A percentile compares a stretch with the other conserved stretches of the same genome.
Evolutionary conservation across 2,329 filamentous ascomycete species (phyloP).

Genomic region (Piedraia hortae): DNA sequence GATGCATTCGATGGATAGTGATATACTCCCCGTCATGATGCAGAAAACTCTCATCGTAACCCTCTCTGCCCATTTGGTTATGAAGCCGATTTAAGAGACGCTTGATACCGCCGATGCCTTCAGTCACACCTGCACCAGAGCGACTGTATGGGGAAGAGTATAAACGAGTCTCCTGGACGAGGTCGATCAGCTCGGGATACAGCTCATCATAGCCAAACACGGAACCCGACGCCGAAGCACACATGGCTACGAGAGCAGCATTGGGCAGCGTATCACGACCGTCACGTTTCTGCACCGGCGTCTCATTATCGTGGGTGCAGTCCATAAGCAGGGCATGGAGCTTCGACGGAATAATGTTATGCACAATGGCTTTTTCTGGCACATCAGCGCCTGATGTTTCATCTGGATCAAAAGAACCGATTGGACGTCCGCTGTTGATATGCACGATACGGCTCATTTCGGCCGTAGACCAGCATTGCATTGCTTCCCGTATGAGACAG

Average conservation of each 20-base stretch:
- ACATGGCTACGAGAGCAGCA: conserved; percentile 86
- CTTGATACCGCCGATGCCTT: conserved; percentile 74
- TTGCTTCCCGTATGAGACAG: conserved; percentile 80
- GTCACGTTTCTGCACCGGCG: conserved; percentile 81
- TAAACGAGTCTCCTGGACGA: conserved; percentile 64
- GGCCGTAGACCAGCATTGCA: conserved; percentile 91
- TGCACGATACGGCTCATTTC: conserved; percentile 86
- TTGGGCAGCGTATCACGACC: conserved; percentile 84
- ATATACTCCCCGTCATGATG: conserved; percentile 93
- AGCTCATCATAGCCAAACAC: conserved; percentile 97
- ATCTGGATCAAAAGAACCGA: conserved; percentile 92
- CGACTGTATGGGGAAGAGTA: conserved; percentile 57
- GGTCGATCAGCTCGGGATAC: conserved; percentile 75
- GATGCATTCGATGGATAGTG: conserved; percentile 85
- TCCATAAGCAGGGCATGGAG: conserved; percentile 96
- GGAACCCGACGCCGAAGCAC: conserved; percentile 74
- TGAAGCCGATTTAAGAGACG: conserved; percentile 88
- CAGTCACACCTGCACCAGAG: conserved; percentile 14
- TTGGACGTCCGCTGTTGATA: conserved; percentile 72
- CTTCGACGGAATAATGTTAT: conserved; percentile 59
- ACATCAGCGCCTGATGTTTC: conserved; percentile 39
- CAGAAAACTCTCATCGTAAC: conserved; percentile 83
- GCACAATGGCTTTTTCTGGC: conserved; percentile 34
- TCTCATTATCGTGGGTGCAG: conserved; percentile 95
- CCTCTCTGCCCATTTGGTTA: conserved; percentile 79